These are phyloP conservation scores for Mucor plumbeus DNA, from an alignment of 371 early-diverging fungal species.

Conservation along the genomic window DNA sequence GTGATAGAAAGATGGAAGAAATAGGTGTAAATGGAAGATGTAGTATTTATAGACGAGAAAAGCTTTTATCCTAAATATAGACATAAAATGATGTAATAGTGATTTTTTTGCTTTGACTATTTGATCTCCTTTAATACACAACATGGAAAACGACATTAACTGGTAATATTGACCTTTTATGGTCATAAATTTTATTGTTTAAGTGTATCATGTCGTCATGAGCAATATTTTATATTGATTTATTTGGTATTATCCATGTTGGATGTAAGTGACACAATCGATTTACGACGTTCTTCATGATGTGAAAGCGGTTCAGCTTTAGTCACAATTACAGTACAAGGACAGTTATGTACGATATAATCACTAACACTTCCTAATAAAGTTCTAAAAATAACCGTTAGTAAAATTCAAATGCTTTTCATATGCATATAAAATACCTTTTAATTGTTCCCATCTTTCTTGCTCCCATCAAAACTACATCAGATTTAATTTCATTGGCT, in stretches of 20 bases:
- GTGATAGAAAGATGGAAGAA: neutral
- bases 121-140: neutral
- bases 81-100: slow-evolving; percentile 13
- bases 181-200: neutral
- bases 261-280: slow-evolving; percentile 27
- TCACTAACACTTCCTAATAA: slow-evolving; percentile 64
- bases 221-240: neutral
- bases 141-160: neutral
- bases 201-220: neutral
- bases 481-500: slow-evolving; percentile 55
- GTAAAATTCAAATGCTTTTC: neutral
- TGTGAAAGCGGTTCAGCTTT: slow-evolving; percentile 31
- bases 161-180: slow-evolving; percentile 1
- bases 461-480: slow-evolving; percentile 63
- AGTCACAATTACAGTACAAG: slow-evolving; percentile 53
- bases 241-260: slow-evolving; percentile 18
- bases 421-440: slow-evolving; percentile 30
- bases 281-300: slow-evolving; percentile 26
- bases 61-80: slow-evolving; percentile 4
- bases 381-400: slow-evolving; percentile 31
- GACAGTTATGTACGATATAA: slow-evolving; percentile 56
- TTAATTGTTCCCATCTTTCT: slow-evolving; percentile 60
- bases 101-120: neutral
- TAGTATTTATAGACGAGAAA: neutral
- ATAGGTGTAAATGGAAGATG: neutral